These are phyloP conservation scores for Gossypioides kirkii DNA, from an alignment of 345 rosid genomes.

Conservation along the genomic window DNA sequence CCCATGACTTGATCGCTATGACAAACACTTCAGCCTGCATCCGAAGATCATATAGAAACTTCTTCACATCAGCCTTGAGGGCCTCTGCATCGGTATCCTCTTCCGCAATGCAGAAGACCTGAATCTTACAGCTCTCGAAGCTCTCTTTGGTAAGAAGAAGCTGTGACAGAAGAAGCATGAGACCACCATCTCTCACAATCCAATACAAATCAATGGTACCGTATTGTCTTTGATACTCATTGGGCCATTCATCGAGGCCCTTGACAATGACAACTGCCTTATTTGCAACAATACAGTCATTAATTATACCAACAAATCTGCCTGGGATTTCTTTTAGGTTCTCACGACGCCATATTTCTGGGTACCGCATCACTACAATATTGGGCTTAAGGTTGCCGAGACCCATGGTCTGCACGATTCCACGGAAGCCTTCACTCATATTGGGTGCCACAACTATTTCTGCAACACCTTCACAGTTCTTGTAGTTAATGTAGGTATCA, in stretches of 20 bases:
- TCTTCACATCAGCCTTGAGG: constrained; percentile 93
- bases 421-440: constrained; percentile 97
- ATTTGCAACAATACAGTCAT: constrained; percentile 44
- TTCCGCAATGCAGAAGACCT: constrained; percentile 97
- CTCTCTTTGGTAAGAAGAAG: constrained; percentile 97
- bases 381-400: constrained; percentile 97
- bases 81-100: constrained; percentile 95
- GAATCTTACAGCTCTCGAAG: constrained; percentile 97
- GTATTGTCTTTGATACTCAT: constrained; percentile 90
- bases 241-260: constrained; percentile 99
- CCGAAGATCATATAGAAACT: constrained; percentile 91
- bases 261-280: constrained; percentile 97
- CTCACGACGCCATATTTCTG: constrained; percentile 98
- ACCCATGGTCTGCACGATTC: constrained; percentile 97
- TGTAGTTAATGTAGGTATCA: constrained; percentile 80
- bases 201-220: constrained; percentile 98
- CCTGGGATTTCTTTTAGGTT: constrained; percentile 88
- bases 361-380: constrained; percentile 96
- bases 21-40: constrained; percentile 99
- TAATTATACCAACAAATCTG: constrained; percentile 54
- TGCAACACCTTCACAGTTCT: constrained; percentile 95
- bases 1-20: constrained; percentile 93
- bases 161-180: constrained; percentile 98
- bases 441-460: constrained; percentile 97
- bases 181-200: constrained; percentile 98